These are phyloP conservation scores for Saccharomycopsis selenospora DNA, from an alignment of 805 yeast species.

Conservation along the genomic window DNA sequence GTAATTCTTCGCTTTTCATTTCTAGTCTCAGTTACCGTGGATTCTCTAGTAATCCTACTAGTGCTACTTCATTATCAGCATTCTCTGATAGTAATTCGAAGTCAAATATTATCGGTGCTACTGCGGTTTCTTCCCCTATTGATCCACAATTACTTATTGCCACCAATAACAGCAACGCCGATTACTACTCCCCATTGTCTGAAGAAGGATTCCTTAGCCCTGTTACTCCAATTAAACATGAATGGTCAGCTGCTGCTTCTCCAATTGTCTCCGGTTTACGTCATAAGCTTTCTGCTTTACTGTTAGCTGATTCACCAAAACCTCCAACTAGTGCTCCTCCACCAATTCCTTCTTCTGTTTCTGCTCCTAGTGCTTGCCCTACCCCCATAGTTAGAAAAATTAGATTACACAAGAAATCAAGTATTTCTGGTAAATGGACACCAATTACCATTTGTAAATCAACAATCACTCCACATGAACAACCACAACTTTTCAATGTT, in stretches of 20 bases:
- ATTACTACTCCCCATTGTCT: neutral
- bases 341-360: no score
- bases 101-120: no score
- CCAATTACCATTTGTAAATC: conserved; percentile 16
- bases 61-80: neutral
- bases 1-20: conserved; percentile 1
- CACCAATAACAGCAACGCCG: neutral
- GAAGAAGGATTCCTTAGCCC: neutral
- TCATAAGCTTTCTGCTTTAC: neutral
- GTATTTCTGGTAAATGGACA: conserved; percentile 20
- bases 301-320: neutral
- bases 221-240: neutral
- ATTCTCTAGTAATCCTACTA: neutral
- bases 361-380: no score
- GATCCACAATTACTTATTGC: neutral
- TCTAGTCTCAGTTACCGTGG: neutral
- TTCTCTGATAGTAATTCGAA: neutral
- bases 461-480: neutral
- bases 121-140: neutral
- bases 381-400: conserved; percentile 19
- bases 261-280: no score
- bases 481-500: conserved; percentile 1
- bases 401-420: conserved; percentile 18
- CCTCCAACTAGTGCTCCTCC: neutral
- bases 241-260: no score